Evolutionary conservation across 768 basidiomycete species (phyloP), one percentile per base, ranked within the genome.

Genomic region (Podaxis mareebaensis): DNA sequence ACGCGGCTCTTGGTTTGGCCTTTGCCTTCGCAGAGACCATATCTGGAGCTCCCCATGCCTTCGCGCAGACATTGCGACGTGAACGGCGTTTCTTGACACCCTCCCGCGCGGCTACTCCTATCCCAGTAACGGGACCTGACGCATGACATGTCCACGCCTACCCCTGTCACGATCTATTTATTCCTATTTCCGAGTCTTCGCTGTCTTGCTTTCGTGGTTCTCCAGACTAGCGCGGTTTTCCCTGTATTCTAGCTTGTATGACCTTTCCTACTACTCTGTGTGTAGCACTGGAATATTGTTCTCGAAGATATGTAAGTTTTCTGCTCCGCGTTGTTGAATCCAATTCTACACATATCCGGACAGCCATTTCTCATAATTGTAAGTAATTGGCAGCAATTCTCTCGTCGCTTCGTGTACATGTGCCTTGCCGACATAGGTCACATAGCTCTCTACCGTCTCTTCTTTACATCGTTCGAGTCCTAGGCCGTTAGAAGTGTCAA

Each of bases 21-120:
- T 89, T 90, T 68, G 85, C 89, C 2, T 87, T 89, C 66, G 84
- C 88, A 1, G 89, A 91, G 71, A 86, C 85, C 0, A 82, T 91
- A 58, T 76, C 78, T 20, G 70, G 67, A 8, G 81, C 84, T 0
- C 85, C 86, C 2, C 71, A 72, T 33, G 66, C 66, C 0, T 74
- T 78, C 53, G 75, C 74, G 6, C 67, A 74, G 53, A 71, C 70
- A 2, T 65, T 76, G 13, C 53, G 71, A 12, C 67, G 53, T 12
- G 73, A 79, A 55, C 70, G 71, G 54, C 68, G 64, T 33, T 56
- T 56, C 46, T 15, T 56, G 53, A 62, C 46, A 12, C 36, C 53
- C 4, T 56, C 54, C 2, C 56, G 61, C 24, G 61, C 3, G 17
- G 46, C 12, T 4, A 62, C 61, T 2, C 61, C 61, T 39, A 36